A percentile compares a stretch with the other conserved stretches of the same genome.
Evolutionary conservation across 257 asterid genomes (phyloP).

Genomic region (Solanum chaucha): DNA sequence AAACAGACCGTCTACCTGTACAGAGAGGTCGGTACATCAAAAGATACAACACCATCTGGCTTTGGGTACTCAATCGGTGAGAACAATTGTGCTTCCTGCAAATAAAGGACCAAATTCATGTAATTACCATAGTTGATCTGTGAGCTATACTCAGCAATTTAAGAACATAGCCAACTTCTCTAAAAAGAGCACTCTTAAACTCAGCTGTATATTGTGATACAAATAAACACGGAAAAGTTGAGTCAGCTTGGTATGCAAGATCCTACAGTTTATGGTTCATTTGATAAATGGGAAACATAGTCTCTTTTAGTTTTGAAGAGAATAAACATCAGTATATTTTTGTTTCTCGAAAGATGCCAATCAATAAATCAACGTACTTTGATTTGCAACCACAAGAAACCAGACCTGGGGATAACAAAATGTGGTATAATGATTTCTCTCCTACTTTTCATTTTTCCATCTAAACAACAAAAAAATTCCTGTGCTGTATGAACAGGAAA

Average conservation of each 20-base stretch:
- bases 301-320: background rate
- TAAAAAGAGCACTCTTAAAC: background rate
- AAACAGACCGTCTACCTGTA: constrained; percentile 51
- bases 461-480: background rate
- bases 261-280: background rate
- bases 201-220: background rate
- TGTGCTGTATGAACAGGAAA: background rate
- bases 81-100: constrained; percentile 63
- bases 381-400: background rate
- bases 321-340: background rate
- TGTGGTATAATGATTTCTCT: background rate
- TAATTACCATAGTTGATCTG: background rate
- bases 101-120: constrained; percentile 10
- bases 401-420: background rate
- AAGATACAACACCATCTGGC: constrained; percentile 79
- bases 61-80: constrained; percentile 69
- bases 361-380: background rate
- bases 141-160: background rate
- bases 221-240: background rate
- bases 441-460: background rate
- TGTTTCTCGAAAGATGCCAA: background rate
- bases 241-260: background rate
- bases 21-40: constrained; percentile 77
- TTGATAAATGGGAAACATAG: background rate
- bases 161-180: background rate